Base-by-base conservation (phyloP, 352 stramenopile genomes). In the Phytophthora niederhauseri region DNA sequence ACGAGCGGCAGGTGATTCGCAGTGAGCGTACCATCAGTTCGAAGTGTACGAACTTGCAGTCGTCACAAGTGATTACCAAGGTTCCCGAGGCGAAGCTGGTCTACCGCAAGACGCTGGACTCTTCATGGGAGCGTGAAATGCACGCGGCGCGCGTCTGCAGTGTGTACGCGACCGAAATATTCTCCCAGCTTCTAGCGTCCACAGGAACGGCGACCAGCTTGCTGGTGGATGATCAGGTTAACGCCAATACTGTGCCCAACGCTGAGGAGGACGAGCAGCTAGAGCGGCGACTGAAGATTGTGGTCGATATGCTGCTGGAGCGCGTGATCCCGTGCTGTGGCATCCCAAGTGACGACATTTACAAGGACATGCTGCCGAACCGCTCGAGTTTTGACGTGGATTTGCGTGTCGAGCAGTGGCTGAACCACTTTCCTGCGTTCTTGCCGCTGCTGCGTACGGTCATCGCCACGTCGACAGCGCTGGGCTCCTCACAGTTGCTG, bases 321-420 rank as follows among this genome's bases (percentile, higher is more conserved):
- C 77, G 86, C 6, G 78, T 86, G 14, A 67, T 92, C n/a, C 88
- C 84, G 45, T 93, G 84, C 71, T 96, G 87, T 53, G 87, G 85
- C 4, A 80, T 93, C 26, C 85, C 82, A 8, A 91, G 70, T 61
- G 88, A 94, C 63, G 88, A 95, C 3, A 64, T 82, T 8, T 95
- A 95, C 82, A 93, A 94, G 76, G 88, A 95, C 36, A 75, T 83
- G 24, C 64, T 95, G 41, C 88, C 88, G 4, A 93, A 95, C 64
- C 86, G 88, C 9, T 94, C 88, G 6, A 93, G 81, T 56, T 92
- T 90, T 41, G 85, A 95, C 53, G 73, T 94, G 61, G 88, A 95
- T 41, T 52, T 94, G 22, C 82, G 88, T 7, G 80, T 93, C 6
- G 88, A 95, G 69, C 88, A 95, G 65, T 95, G 86, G 86, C 57